Evolutionary conservation across 2,329 filamentous ascomycete species (phyloP).

Genomic region (Nemania bipapillata): DNA sequence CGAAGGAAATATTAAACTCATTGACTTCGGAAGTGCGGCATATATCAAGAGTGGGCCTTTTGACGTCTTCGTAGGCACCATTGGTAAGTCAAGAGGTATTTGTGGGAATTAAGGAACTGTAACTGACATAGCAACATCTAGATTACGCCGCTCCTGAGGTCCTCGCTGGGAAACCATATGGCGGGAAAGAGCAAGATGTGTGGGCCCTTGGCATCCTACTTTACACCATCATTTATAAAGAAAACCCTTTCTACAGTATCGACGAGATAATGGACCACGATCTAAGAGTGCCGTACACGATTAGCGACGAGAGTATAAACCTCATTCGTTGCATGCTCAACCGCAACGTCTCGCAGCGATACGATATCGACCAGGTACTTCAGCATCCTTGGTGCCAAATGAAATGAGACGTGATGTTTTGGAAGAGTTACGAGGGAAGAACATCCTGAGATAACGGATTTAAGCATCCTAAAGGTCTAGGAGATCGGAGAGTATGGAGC

Average conservation of each 20-base stretch:
- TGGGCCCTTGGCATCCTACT: conserved; percentile 97
- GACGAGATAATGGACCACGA: conserved; percentile 99
- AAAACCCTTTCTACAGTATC: conserved; percentile 98
- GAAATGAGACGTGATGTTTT: conserved; percentile 31
- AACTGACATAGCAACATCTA: conserved; percentile 53
- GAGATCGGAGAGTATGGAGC: conserved; percentile 17
- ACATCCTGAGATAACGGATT: not conserved
- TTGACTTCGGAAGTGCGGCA: conserved; percentile 96
- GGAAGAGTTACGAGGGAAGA: conserved; percentile 15
- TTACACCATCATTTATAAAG: conserved; percentile 99
- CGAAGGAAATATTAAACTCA: conserved; percentile 94
- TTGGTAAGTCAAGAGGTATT: conserved; percentile 71
- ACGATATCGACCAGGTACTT: conserved; percentile 87
- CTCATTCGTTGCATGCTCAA: conserved; percentile 92
- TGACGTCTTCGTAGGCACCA: conserved; percentile 98
- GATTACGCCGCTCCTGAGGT: conserved; percentile 99
- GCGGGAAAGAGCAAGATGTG: conserved; percentile 96
- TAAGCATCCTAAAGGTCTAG: conserved; percentile 29
- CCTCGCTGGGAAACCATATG: conserved; percentile 88
- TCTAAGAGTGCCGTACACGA: conserved; percentile 85
- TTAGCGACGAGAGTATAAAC: conserved; percentile 92
- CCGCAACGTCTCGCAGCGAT: conserved; percentile 82
- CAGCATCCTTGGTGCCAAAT: conserved; percentile 82
- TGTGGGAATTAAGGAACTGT: not conserved
- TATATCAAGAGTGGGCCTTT: conserved; percentile 99